Conservation (phyloP, 2,329 filamentous ascomycete genomes). For the Kalmusia sp. region DNA sequence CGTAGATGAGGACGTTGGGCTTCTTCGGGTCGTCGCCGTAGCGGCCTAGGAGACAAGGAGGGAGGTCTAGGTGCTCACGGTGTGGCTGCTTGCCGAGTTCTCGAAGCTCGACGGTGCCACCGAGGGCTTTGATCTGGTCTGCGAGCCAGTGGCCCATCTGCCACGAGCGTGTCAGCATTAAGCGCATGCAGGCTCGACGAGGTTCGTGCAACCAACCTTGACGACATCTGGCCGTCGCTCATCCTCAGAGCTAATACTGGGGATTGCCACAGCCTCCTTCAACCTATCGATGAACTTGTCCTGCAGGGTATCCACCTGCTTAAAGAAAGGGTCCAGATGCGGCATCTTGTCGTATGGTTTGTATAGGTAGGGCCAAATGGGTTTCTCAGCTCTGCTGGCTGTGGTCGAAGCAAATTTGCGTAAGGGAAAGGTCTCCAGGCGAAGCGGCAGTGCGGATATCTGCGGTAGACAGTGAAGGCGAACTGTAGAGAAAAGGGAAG, state of each 20-base stretch:
- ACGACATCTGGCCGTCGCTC: conserved; percentile 89
- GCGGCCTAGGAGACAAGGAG: conserved; percentile 88
- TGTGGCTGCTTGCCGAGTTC: conserved; percentile 90
- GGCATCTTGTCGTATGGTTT: conserved; percentile 69
- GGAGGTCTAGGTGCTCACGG: conserved; percentile 88
- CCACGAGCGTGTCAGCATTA: conserved; percentile 6
- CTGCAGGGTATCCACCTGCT: conserved; percentile 83
- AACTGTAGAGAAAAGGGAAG: conserved; percentile 38
- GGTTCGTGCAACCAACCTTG: conserved; percentile 57
- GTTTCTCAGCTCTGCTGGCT: conserved; percentile 7
- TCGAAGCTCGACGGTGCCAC: conserved; percentile 86
- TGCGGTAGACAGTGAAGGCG: conserved; percentile 28
- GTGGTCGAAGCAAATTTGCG: conserved; percentile 16
- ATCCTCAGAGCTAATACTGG: conserved; percentile 92
- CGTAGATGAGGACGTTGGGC: conserved; percentile 94
- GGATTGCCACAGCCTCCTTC: conserved; percentile 91
- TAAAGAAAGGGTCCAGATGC: conserved; percentile 92
- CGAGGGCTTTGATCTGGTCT: conserved; percentile 79
- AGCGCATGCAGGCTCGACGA: neutral
- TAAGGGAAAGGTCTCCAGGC: conserved; percentile 18
- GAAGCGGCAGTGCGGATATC: conserved; percentile 35
- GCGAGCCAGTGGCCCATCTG: conserved; percentile 94
- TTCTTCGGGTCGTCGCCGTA: conserved; percentile 94
- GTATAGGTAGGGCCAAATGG: conserved; percentile 57
- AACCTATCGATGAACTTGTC: conserved; percentile 88